Evolutionary conservation across 2,329 filamentous ascomycete species (phyloP).

Genomic region (Mollisia scopiformis): DNA sequence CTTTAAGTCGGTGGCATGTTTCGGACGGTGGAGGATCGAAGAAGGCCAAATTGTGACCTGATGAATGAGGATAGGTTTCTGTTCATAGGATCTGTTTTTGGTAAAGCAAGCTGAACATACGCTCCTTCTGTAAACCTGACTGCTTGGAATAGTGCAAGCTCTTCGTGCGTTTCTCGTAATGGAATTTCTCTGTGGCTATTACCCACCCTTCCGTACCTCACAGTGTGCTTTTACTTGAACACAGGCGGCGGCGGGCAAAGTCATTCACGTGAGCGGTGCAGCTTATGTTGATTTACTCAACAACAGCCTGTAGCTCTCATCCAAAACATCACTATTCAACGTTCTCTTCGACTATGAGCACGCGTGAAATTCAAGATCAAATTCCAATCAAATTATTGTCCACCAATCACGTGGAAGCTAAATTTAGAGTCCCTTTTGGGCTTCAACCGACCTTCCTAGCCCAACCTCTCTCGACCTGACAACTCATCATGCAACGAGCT

Average conservation of each 20-base stretch:
- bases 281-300: no score
- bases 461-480: conserved; percentile 6
- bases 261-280: no score
- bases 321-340: no score
- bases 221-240: no score
- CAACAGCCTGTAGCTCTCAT: no score
- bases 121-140: background rate
- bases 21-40: background rate
- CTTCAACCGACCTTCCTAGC: background rate
- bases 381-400: no score
- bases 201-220: background rate
- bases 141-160: no score
- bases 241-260: no score
- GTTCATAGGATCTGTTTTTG: background rate
- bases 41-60: background rate
- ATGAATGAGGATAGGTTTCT: background rate
- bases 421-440: background rate
- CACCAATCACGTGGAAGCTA: background rate
- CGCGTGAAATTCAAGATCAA: no score
- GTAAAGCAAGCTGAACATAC: background rate
- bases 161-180: no score
- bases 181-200: no score
- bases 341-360: no score
- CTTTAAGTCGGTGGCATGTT: conserved; percentile 9
- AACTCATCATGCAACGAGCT: conserved; percentile 7